Conservation (phyloP, 179 eudicot genomes). For the Beta macrorhiza region DNA sequence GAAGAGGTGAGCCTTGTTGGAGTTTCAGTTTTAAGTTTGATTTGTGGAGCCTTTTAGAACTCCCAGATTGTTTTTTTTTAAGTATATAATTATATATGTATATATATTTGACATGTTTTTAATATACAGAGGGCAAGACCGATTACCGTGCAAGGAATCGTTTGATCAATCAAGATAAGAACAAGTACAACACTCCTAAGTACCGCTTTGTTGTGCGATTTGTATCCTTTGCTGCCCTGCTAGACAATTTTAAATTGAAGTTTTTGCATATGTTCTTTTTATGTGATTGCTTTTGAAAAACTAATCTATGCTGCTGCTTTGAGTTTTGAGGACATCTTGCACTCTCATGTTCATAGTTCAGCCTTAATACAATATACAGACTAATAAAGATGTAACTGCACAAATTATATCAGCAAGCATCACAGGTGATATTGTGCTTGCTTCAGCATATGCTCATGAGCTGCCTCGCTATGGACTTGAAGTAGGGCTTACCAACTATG, state of each 20-base stretch:
- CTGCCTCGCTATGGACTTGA: slow-evolving; percentile 68
- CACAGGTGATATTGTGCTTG: slow-evolving; percentile 58
- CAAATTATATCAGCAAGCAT: slow-evolving; percentile 61
- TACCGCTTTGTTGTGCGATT: slow-evolving; percentile 71
- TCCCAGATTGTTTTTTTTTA: neutral
- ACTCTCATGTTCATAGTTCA: neutral
- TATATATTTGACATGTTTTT: neutral
- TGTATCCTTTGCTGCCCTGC: slow-evolving; percentile 38
- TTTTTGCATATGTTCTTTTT: too few relatives aligned
- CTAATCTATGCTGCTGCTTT: neutral
- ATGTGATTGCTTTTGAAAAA: too few relatives aligned
- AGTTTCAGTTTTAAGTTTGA: neutral
- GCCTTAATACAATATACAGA: slow-evolving; percentile 41
- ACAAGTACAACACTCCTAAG: slow-evolving; percentile 80
- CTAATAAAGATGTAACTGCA: slow-evolving; percentile 66
- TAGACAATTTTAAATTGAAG: too few relatives aligned
- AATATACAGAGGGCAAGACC: slow-evolving; percentile 62
- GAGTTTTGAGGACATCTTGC: too few relatives aligned
- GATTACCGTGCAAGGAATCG: slow-evolving; percentile 73
- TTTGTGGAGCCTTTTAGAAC: too few relatives aligned
- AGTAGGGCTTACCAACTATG: slow-evolving; percentile 72
- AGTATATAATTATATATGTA: neutral
- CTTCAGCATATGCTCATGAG: slow-evolving; percentile 71
- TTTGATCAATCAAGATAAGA: slow-evolving; percentile 70
- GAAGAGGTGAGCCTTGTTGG: slow-evolving; percentile 44